Evolutionary conservation across 164 flowering plant species (phyloP), one percentile per base, ranked within the genome.

Genomic region (Taxillus chinensis): DNA sequence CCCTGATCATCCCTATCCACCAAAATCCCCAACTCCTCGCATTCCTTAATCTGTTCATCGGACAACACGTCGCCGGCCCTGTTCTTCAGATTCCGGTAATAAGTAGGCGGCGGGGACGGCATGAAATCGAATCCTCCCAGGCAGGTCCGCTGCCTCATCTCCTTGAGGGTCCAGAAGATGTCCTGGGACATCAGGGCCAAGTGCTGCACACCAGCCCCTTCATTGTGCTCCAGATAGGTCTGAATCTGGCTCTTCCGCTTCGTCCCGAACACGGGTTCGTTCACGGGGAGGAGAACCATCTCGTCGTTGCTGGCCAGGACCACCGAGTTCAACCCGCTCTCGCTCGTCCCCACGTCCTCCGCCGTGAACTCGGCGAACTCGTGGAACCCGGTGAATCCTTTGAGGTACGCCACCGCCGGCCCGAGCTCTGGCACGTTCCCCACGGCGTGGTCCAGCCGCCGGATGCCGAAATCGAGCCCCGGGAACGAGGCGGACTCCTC

Each of bases 1-100:
- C 97, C 97, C 71, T 86, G 92, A 73, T 85, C 91, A 70, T 90
- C 97, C 62, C 81, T 78, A 62, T 90, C 97, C 62, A 90, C 95
- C 79, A 90, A 64, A 67, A 90, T 80, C 74, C 93, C 95, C 78
- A 90, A 67, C 65, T 86, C 85, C 73, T 90, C 91, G 56, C 97
- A 90, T 76, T 82, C 86, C 64, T 71, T 78, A 38, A 88, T 90
- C 84, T 90, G 87, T 67, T 81, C 89, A 59, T 85, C 91, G 15
- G 73, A 82, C 78, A 90, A 56, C 53, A 90, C 86, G 67, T 88
- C 92, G 7, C 86, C 88, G 14, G 69, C 90, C 65, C 95, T 62
- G 17, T 67, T 71, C 86, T 78, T 82, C 79, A 90, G 58, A 59
- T 88, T 88, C 78, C 68, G 63, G 64, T 88, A 90, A 58, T 90